Evolutionary conservation across 2,329 filamentous ascomycete species (phyloP).

Genomic region (Raffaelea ambrosiae): DNA sequence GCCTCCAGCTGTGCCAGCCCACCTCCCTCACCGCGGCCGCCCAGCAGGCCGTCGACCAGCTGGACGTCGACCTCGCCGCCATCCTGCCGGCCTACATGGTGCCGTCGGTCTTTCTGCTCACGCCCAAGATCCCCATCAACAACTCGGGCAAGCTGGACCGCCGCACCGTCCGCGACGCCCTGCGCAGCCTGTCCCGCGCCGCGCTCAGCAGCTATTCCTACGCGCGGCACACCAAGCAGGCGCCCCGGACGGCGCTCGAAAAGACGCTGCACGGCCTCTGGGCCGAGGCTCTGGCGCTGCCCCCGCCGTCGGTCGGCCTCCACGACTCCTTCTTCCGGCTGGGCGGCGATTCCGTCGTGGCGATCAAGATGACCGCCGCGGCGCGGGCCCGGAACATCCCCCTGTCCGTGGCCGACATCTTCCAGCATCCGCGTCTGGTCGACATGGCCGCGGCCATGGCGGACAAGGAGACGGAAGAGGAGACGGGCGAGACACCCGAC

Average conservation of each 20-base stretch:
- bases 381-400: conserved; percentile 34
- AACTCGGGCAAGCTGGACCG: conserved; percentile 23
- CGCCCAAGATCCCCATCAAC: conserved; percentile 9
- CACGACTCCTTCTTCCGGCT: conserved; percentile 36
- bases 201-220: neutral
- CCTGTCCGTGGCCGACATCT: conserved; percentile 33
- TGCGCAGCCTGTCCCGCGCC: neutral
- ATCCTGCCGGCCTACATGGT: neutral
- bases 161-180: neutral
- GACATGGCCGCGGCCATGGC: conserved; percentile 22
- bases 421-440: conserved; percentile 31
- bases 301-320: conserved; percentile 29
- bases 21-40: conserved; percentile 13
- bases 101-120: neutral
- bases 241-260: conserved; percentile 38
- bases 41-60: conserved; percentile 26
- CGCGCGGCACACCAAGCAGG: conserved; percentile 20
- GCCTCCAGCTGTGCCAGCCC: neutral
- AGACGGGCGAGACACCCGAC: neutral
- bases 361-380: conserved; percentile 32
- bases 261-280: conserved; percentile 39
- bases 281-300: conserved; percentile 32
- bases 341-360: conserved; percentile 37
- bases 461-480: neutral
- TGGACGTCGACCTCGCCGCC: neutral